A percentile compares a stretch with the other conserved stretches of the same genome.
Conservation (phyloP, 176 grass and related monocot species). For the Avena sativa region DNA sequence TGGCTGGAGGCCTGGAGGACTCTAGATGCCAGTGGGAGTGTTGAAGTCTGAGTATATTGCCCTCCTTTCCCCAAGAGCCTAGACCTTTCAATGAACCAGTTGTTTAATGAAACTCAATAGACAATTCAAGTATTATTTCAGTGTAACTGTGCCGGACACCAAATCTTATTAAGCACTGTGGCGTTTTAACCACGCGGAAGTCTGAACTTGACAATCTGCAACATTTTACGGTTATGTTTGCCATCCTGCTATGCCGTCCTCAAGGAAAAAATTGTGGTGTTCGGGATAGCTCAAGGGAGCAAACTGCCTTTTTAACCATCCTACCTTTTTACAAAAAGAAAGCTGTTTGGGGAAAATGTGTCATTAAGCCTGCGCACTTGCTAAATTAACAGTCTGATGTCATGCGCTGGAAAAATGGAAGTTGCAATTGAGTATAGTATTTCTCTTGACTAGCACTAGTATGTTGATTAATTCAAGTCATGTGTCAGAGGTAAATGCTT, state of each 20-base stretch:
- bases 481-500: constrained; percentile 17
- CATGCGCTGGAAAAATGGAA: constrained; percentile 16
- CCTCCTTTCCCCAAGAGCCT: background rate
- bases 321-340: constrained; percentile 7
- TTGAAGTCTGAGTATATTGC: constrained; percentile 9
- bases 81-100: background rate
- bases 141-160: background rate
- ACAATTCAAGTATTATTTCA: constrained; percentile 37
- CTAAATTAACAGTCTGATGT: background rate
- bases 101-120: background rate
- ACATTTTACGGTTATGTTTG: constrained; percentile 13
- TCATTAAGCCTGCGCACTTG: background rate
- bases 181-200: constrained; percentile 3
- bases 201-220: background rate
- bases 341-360: background rate
- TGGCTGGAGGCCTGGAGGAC: background rate
- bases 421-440: constrained; percentile 3
- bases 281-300: background rate
- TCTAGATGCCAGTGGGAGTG: background rate
- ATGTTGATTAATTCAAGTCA: background rate
- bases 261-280: background rate
- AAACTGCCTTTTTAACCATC: background rate
- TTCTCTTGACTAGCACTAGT: background rate
- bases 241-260: constrained; percentile 4
- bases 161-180: constrained; percentile 3